Percentiles rank a stretch among this genome's conserved stretches.
Conservation (phyloP, 1,284 basidiomycete genomes). For the Leccinum fallax region DNA sequence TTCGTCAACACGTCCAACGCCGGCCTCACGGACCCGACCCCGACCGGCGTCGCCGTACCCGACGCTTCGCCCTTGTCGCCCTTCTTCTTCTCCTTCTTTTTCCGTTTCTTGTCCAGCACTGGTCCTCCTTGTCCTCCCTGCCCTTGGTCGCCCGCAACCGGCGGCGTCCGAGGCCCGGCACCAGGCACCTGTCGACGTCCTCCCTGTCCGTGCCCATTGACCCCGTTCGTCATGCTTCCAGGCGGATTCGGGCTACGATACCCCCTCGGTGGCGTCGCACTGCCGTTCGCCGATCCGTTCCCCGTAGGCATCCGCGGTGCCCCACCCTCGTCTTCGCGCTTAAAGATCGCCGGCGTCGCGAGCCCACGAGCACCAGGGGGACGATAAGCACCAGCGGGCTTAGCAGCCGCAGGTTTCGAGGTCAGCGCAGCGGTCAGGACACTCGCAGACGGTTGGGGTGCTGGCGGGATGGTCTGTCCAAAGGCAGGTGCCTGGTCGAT, state of each 20-base stretch:
- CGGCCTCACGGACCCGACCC: conserved; percentile 32
- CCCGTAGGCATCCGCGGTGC: conserved; percentile 43
- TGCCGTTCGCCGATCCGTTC: conserved; percentile 50
- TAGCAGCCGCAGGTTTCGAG: conserved; percentile 43
- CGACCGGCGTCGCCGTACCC: conserved; percentile 35
- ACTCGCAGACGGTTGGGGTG: conserved; percentile 71
- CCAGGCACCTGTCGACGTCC: conserved; percentile 66
- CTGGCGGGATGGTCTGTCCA: conserved; percentile 69
- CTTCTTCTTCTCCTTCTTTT: conserved; percentile 62
- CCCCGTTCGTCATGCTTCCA: conserved; percentile 30
- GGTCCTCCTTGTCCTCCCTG: conserved; percentile 19
- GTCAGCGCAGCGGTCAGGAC: conserved; percentile 46
- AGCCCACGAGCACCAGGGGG: conserved; percentile 91
- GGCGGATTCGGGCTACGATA: conserved; percentile 37
- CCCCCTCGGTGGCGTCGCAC: conserved; percentile 53
- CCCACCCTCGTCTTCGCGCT: conserved; percentile 85
- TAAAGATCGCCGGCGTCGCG: conserved; percentile 83
- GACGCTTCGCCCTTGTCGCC: conserved; percentile 38
- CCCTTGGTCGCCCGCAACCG: conserved; percentile 42
- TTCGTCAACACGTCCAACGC: conserved; percentile 40
- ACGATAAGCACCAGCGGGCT: conserved; percentile 82
- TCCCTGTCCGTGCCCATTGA: conserved; percentile 34
- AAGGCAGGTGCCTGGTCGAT: conserved; percentile 72
- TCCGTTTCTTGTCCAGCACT: conserved; percentile 48
- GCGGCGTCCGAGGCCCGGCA: conserved; percentile 52